phyloP scores from a whole-genome alignment of 2,329 filamentous ascomycete genomes.

The Cercospora berteroae region DNA sequence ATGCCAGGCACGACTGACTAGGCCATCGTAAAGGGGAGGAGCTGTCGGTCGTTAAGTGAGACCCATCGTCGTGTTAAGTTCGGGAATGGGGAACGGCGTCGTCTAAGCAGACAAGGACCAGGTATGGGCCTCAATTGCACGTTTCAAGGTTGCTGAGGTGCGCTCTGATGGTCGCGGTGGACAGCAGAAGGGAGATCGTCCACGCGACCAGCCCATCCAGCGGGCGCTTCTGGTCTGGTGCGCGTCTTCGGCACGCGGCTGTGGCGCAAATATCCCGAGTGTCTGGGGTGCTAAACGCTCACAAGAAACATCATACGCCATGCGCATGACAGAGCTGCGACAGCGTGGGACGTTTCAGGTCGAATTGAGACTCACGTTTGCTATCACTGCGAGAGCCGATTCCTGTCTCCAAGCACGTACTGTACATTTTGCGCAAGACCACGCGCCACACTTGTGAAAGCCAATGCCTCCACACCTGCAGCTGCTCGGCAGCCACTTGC shows the following conservation, averaged over 20 bases:
- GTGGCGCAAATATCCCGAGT: neutral
- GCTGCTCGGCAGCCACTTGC: neutral
- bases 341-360: no score
- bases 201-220: neutral
- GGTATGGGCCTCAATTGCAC: neutral
- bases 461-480: neutral
- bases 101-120: neutral
- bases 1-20: neutral
- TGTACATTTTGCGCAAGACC: no score
- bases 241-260: neutral
- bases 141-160: neutral
- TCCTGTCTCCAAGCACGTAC: no score
- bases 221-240: neutral
- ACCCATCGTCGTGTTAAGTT: neutral
- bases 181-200: neutral
- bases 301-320: neutral
- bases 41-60: neutral
- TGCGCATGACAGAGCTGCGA: neutral
- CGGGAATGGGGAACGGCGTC: neutral
- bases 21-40: neutral
- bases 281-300: neutral
- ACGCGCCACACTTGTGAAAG: no score
- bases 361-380: no score
- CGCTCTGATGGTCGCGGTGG: neutral
- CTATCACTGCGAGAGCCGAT: no score